These are phyloP conservation scores for Yamadazyma mexicana DNA, from an alignment of 1,139 yeast genomes.

Conservation along the genomic window DNA sequence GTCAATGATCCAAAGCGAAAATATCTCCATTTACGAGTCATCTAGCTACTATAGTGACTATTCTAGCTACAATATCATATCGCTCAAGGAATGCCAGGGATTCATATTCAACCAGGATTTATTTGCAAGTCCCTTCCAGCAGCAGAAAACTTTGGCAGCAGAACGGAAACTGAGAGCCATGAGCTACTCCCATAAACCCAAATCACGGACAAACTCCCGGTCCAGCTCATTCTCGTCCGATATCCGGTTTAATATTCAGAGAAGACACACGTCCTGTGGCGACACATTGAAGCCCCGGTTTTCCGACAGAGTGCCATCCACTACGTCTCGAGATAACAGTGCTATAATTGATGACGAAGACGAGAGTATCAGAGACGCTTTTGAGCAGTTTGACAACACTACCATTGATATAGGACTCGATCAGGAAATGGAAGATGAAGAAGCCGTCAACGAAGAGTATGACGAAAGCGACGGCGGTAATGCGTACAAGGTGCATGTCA, in stretches of 20 bases:
- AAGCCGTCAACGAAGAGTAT: conserved; percentile 20
- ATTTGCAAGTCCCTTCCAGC: conserved; percentile 68
- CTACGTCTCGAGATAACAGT: conserved; percentile 15
- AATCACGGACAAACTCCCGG: conserved; percentile 7
- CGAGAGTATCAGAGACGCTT: conserved; percentile 12
- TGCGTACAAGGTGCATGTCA: conserved; percentile 48
- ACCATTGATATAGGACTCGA: conserved; percentile 14
- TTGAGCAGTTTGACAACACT: conserved; percentile 20
- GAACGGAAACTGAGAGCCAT: conserved; percentile 33
- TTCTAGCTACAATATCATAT: conserved; percentile 39
- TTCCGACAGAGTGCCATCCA: neutral
- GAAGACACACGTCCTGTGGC: conserved; percentile 36
- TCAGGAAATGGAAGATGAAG: conserved; percentile 17
- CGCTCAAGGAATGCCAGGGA: conserved; percentile 68
- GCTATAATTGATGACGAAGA: conserved; percentile 20
- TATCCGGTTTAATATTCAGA: conserved; percentile 5
- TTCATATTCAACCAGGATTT: conserved; percentile 73
- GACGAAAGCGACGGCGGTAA: conserved; percentile 28
- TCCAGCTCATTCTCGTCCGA: conserved; percentile 5
- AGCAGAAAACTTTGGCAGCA: conserved; percentile 46
- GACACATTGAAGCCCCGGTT: conserved; percentile 29
- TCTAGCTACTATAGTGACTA: conserved; percentile 32
- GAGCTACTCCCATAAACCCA: conserved; percentile 19
- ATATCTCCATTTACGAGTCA: conserved; percentile 56
- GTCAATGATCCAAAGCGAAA: conserved; percentile 63